These are phyloP conservation scores for Conticribra weissflogii DNA, from an alignment of 108 stramenopile species.

Conservation along the genomic window DNA sequence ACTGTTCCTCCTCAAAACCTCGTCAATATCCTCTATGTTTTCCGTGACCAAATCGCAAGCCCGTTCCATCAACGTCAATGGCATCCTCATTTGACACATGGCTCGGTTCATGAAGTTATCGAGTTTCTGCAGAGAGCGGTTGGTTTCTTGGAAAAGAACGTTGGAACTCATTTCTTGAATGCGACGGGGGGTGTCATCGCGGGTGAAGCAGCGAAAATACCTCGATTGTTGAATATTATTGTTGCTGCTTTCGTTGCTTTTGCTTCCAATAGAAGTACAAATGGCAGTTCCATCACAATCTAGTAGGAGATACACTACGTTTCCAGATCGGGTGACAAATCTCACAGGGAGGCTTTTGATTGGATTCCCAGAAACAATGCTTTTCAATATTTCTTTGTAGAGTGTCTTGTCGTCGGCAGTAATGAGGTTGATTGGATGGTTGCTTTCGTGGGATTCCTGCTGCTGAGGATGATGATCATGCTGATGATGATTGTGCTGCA, in stretches of 20 bases:
- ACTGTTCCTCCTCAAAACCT: conserved; percentile 23
- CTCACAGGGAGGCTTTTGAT: conserved; percentile 55
- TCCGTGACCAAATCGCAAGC: conserved; percentile 41
- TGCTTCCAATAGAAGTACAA: conserved; percentile 1
- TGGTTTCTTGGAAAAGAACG: conserved; percentile 47
- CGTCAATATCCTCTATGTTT: conserved; percentile 46
- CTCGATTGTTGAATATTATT: background rate
- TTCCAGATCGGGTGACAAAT: conserved; percentile 49
- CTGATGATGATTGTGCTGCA: conserved; percentile 2
- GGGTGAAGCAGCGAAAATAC: conserved; percentile 61
- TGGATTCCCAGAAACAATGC: conserved; percentile 43
- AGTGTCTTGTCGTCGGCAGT: conserved; percentile 52
- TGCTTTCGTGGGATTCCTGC: no score
- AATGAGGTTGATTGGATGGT: conserved; percentile 1
- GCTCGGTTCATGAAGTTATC: conserved; percentile 58
- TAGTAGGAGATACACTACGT: conserved; percentile 45
- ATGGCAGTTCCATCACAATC: conserved; percentile 53
- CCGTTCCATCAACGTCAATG: conserved; percentile 44
- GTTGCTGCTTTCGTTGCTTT: background rate
- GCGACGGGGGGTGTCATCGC: conserved; percentile 55
- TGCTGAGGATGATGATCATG: background rate
- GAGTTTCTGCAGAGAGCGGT: conserved; percentile 34
- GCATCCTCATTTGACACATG: conserved; percentile 53
- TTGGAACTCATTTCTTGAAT: conserved; percentile 47
- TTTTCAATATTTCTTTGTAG: conserved; percentile 50